Conservation (phyloP, 805 yeast genomes). For the Cyberlindnera saturnus region DNA sequence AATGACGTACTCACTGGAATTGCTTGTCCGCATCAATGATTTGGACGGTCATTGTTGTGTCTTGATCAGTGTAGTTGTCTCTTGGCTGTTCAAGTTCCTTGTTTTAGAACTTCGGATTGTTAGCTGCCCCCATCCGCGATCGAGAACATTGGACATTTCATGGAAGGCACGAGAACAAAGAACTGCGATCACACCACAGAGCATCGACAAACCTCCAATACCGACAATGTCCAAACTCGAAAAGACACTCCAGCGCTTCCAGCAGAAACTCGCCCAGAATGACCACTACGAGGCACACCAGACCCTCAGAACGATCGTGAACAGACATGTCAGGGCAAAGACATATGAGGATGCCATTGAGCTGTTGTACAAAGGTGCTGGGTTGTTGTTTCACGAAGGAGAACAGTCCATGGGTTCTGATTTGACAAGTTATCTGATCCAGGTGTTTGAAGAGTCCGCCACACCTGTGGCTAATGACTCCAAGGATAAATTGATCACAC, state of each 20-base stretch:
- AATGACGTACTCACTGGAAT: conserved; percentile 29
- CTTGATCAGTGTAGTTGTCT: no score
- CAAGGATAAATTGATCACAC: conserved; percentile 41
- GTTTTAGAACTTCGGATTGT: no score
- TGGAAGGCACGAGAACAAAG: not conserved
- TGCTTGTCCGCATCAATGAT: conserved; percentile 47
- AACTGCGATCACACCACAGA: not conserved
- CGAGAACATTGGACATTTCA: conserved; percentile 6
- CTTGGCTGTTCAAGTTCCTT: no score
- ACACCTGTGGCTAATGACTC: conserved; percentile 36
- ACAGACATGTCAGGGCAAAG: conserved; percentile 68
- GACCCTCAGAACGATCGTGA: conserved; percentile 83
- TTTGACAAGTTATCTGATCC: conserved; percentile 64
- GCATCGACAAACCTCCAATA: not conserved
- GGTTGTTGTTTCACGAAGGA: conserved; percentile 57
- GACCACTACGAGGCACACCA: conserved; percentile 95
- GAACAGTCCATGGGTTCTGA: conserved; percentile 84
- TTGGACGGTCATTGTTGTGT: conserved; percentile 32
- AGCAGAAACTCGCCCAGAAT: conserved; percentile 60
- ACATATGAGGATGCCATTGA: conserved; percentile 69
- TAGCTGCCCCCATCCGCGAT: no score
- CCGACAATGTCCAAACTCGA: conserved; percentile 34
- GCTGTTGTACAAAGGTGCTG: conserved; percentile 64
- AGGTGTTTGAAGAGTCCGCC: conserved; percentile 52
- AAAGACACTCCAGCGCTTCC: conserved; percentile 59